Base-by-base conservation (phyloP, 345 rosid species). In the Aethionema arabicum region DNA sequence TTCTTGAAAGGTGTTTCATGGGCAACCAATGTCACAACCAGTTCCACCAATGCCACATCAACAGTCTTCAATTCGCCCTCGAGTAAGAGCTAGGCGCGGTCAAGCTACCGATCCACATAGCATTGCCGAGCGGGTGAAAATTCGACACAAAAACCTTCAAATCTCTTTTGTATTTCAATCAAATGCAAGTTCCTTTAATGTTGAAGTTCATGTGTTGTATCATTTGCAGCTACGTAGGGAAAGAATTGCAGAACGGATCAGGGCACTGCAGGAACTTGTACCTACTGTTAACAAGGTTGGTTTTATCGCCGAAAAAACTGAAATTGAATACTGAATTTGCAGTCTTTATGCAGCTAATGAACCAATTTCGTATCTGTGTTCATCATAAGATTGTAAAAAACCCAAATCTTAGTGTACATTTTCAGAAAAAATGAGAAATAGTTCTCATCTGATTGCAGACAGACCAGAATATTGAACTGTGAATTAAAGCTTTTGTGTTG, bases 51-150 rank as follows among this genome's bases (percentile, higher is more conserved):
- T 82, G 68, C 96, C 95, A 13, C 96, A 95, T 73, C 89, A 92
- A 59, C 99, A 93, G 7, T 65, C 71, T 11, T 52, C 88, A 37
- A 86, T 95, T 84, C 99, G 98, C 13, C 98, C 99, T 3, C 82
- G 96, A 78, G 93, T 88, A 35, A 78, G 99, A 49, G 99, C 99
- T 76, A 80, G 99, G 77, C 77, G 99, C 76, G 99, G 99, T 50
- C 99, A 95, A 63, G 99, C 99, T 60, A 95, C 99, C 5, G 99
- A 95, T 85, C 99, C 99, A 21, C 99, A 95, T 64, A 95, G 99
- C 80, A 95, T 95, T 38, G 99, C 99, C 52, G 99, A 95, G 73
- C 78, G 99, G 74, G 99, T 95, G 57, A 46, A 5, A 3, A 12
- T 70, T 15, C 9, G 0, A 15, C 21, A 60, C 10, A 9, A 7